Conservation (phyloP, 2,329 filamentous ascomycete species). For the Rhynchosporium agropyri region DNA sequence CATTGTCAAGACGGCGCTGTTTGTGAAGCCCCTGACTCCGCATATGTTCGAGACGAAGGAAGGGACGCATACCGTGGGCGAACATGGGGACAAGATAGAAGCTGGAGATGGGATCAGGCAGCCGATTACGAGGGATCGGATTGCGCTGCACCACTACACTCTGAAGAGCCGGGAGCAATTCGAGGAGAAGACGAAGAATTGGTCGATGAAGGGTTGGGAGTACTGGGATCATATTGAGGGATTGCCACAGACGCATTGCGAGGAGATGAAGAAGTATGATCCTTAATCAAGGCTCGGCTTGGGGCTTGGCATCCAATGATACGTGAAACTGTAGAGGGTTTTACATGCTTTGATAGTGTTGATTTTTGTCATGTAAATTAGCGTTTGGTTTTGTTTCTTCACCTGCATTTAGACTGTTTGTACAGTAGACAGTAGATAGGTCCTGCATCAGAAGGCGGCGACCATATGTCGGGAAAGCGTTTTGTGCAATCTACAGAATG, state of each 20-base stretch:
- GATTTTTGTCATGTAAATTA: conserved; percentile 4
- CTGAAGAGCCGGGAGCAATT: conserved; percentile 43
- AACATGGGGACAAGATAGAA: conserved; percentile 33
- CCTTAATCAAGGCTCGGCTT: conserved; percentile 17
- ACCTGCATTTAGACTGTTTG: neutral
- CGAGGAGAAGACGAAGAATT: conserved; percentile 38
- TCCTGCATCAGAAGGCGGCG: neutral
- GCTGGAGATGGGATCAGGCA: conserved; percentile 8
- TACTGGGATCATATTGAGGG: conserved; percentile 41
- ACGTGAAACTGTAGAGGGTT: neutral
- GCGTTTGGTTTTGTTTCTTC: neutral
- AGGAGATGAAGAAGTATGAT: conserved; percentile 38
- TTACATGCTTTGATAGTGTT: neutral
- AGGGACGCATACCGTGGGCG: conserved; percentile 35
- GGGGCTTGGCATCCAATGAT: no score
- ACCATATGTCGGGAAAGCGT: neutral
- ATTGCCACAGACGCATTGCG: conserved; percentile 34
- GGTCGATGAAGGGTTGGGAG: conserved; percentile 35
- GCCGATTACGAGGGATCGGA: conserved; percentile 36
- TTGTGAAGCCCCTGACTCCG: conserved; percentile 27
- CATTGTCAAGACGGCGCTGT: conserved; percentile 39
- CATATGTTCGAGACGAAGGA: conserved; percentile 34
- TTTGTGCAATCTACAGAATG: no score
- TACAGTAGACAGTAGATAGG: neutral
- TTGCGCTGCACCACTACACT: conserved; percentile 44